A percentile compares a stretch with the other conserved stretches of the same genome.
Conservation (phyloP, 1,284 basidiomycete species). For the Irpex rosettiformis region DNA sequence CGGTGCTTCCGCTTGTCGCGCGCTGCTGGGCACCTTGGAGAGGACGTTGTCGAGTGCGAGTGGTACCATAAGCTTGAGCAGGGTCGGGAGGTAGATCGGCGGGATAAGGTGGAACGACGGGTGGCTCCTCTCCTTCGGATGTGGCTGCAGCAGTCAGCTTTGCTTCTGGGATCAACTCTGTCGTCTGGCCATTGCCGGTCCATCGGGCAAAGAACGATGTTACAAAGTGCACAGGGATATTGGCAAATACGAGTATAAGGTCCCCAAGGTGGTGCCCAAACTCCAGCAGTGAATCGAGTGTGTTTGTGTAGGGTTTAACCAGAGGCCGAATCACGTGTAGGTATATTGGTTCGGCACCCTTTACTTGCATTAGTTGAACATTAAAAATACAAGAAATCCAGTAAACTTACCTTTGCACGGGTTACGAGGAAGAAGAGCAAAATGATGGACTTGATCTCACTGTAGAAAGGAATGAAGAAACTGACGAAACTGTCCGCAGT, state of each 20-base stretch:
- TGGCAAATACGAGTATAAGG: slow-evolving; percentile 52
- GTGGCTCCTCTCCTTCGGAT: slow-evolving; percentile 14
- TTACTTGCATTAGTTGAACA: slow-evolving; percentile 14
- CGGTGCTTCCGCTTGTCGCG: neutral
- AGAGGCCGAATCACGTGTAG: slow-evolving; percentile 70
- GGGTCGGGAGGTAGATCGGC: neutral
- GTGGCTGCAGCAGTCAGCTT: neutral
- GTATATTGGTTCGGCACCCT: slow-evolving; percentile 80
- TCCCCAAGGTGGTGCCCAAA: slow-evolving; percentile 58
- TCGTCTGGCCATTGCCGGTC: neutral
- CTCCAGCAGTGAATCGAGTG: slow-evolving; percentile 60
- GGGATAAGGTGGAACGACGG: neutral
- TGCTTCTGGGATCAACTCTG: neutral
- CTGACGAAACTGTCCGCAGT: slow-evolving; percentile 57
- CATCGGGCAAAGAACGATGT: slow-evolving; percentile 35
- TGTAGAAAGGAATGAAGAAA: slow-evolving; percentile 75
- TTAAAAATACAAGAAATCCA: neutral
- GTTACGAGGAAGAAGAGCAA: slow-evolving; percentile 72
- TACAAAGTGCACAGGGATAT: slow-evolving; percentile 48
- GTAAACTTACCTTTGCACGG: slow-evolving; percentile 61
- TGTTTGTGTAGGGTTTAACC: slow-evolving; percentile 61
- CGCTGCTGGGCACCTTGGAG: slow-evolving; percentile 13
- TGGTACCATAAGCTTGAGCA: slow-evolving; percentile 10
- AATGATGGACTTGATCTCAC: slow-evolving; percentile 68
- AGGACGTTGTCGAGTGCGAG: slow-evolving; percentile 10